A percentile compares a stretch with the other conserved stretches of the same genome.
phyloP scores from a whole-genome alignment of 2,329 filamentous ascomycete genomes.

The Pseudogymnoascus sp. region DNA sequence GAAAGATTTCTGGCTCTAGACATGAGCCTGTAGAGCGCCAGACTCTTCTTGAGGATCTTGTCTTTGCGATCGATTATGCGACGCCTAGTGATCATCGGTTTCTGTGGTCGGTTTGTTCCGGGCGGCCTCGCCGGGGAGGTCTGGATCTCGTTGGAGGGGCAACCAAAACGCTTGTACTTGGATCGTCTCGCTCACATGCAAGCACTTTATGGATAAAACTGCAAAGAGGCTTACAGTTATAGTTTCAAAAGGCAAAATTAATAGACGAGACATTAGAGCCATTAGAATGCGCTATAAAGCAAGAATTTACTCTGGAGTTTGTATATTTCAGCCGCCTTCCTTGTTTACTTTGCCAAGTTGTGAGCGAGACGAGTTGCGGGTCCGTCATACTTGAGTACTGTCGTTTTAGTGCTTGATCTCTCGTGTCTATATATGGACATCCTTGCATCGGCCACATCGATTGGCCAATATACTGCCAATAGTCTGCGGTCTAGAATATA shows the following conservation, averaged over 20 bases:
- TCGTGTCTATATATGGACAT: constrained; percentile 8
- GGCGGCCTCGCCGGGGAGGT: background rate
- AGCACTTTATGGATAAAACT: background rate
- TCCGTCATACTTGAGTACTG: constrained; percentile 1
- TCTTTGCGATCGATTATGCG: background rate
- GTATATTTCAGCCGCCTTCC: background rate
- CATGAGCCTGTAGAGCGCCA: constrained; percentile 3
- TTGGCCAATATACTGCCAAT: background rate
- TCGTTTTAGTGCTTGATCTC: background rate
- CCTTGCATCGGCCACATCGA: background rate
- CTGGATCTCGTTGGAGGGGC: constrained; percentile 4
- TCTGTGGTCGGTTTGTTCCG: constrained; percentile 4
- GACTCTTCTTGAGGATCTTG: background rate
- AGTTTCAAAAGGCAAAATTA: background rate
- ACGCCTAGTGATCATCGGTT: constrained; percentile 1
- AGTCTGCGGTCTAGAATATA: background rate
- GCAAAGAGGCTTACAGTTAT: background rate
- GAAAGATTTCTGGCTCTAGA: background rate
- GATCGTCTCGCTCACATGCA: background rate
- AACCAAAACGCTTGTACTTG: background rate
- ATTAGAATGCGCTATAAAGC: background rate
- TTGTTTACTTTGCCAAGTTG: background rate
- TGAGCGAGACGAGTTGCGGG: background rate
- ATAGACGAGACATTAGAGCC: background rate
- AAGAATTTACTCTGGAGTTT: background rate